Evolutionary conservation across 441 rosid species (phyloP), one percentile per base, ranked within the genome.

Genomic region (Cnidoscolus chayamansa): DNA sequence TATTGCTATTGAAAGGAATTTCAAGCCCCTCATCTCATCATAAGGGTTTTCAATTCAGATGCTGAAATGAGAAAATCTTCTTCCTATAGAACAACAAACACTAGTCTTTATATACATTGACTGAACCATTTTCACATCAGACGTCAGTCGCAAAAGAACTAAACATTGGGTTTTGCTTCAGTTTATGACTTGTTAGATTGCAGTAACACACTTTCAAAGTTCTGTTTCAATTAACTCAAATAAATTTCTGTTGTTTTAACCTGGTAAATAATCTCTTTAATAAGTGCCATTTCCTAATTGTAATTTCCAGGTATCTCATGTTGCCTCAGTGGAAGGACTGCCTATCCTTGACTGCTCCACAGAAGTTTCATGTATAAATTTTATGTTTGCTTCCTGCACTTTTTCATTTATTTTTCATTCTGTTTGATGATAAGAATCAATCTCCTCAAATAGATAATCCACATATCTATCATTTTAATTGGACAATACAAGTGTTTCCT

Each of bases 271-370:
- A 30, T 59, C 56, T 73, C 40, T 71, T 57, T 56, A 57, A 71
- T 53, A 37, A 67, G 37, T 73, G 31, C 43, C 45, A 65, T 55
- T 50, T 11, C 65, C 17, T 67, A 66, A 55, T 71, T 77, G 71
- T 49, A 70, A 72, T 73, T 82, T 63, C 73, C 84, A 94, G 98
- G 95, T 77, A 9, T 94, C 98, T 72, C 95, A 88, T 73, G 62
- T 78, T 83, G 97, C 92, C 65, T 91, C 85, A 0, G 37, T 71
- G 67, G 86, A 88, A 84, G 97, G 97, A 74, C 80, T 90, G 77
- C 89, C 91, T 0, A 72, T 94, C 17, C 80, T 53, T 64, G 98
- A 94, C 81, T 86, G 90, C 83, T 85, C 93, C 50, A 47, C 72
- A 9, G 88, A 84, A 76, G 76, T 89, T 70, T 70, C 90, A 82